Evolutionary conservation across 177 flowering plant genomes (phyloP).

Genomic region (Tripterygium wilfordii): DNA sequence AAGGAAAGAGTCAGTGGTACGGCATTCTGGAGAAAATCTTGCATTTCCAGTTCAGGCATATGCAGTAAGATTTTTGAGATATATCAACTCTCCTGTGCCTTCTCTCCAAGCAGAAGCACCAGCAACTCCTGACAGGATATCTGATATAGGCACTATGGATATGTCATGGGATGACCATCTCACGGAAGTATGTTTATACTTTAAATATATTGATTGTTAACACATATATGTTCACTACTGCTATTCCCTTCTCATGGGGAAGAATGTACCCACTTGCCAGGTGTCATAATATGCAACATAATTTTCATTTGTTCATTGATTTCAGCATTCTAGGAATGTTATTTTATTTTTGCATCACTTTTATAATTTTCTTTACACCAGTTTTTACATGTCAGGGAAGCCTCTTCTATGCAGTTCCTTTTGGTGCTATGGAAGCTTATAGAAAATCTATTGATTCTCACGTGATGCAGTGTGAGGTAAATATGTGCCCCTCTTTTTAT

Average conservation of each 20-base stretch:
- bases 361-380: too few relatives aligned
- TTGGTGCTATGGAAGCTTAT: slow-evolving; percentile 75
- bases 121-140: slow-evolving; percentile 51
- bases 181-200: slow-evolving; percentile 54
- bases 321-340: too few relatives aligned
- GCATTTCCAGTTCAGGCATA: slow-evolving; percentile 46
- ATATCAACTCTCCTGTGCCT: slow-evolving; percentile 26
- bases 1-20: slow-evolving; percentile 21
- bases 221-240: too few relatives aligned
- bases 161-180: slow-evolving; percentile 52
- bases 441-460: slow-evolving; percentile 68
- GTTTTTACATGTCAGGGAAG: slow-evolving; percentile 49
- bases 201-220: background rate
- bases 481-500: too few relatives aligned
- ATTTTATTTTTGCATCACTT: too few relatives aligned
- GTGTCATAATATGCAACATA: too few relatives aligned
- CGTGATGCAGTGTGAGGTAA: slow-evolving; percentile 56
- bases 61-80: slow-evolving; percentile 73
- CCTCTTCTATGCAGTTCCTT: slow-evolving; percentile 66
- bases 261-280: too few relatives aligned
- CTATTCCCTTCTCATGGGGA: too few relatives aligned
- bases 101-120: slow-evolving; percentile 56
- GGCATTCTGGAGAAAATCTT: slow-evolving; percentile 15
- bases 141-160: slow-evolving; percentile 46
- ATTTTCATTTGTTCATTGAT: too few relatives aligned